Evolutionary conservation across 1,139 yeast species (phyloP).

Genomic region (Diutina catenulata): DNA sequence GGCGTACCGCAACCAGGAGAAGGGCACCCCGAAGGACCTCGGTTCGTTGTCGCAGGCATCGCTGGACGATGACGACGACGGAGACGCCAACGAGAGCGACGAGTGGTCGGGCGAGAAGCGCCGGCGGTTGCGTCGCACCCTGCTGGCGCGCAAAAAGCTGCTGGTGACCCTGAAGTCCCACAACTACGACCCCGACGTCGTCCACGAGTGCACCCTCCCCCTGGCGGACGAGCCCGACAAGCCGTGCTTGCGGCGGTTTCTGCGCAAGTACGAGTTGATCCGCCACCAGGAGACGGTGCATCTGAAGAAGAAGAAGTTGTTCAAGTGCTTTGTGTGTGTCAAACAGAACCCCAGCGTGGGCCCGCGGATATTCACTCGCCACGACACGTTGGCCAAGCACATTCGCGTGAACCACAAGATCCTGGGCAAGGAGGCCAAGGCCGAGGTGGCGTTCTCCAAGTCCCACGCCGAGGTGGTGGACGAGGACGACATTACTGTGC

Average conservation of each 20-base stretch:
- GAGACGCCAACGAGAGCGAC: not conserved
- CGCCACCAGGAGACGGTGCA: slow-evolving; percentile 96
- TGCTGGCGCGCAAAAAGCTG: too few species aligned
- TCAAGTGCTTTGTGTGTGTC: slow-evolving; percentile 78
- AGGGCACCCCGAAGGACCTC: not conserved
- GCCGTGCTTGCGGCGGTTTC: slow-evolving; percentile 71
- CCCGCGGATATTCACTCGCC: slow-evolving; percentile 75
- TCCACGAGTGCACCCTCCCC: slow-evolving; percentile 37
- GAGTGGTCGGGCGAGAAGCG: too few species aligned
- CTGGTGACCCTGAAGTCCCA: too few species aligned
- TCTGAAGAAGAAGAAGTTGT: slow-evolving; percentile 75
- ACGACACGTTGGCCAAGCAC: slow-evolving; percentile 91
- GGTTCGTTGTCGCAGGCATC: not conserved
- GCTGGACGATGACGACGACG: not conserved
- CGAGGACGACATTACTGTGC: slow-evolving; percentile 9
- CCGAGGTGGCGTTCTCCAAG: slow-evolving; percentile 37
- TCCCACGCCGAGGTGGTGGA: slow-evolving; percentile 33
- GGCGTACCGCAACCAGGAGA: slow-evolving; percentile 18
- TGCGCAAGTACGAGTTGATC: slow-evolving; percentile 87
- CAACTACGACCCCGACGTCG: slow-evolving; percentile 38
- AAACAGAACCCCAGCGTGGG: slow-evolving; percentile 41
- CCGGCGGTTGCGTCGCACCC: too few species aligned
- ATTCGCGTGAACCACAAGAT: slow-evolving; percentile 79
- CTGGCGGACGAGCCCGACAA: slow-evolving; percentile 38
- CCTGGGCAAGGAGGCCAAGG: slow-evolving; percentile 53